Evolutionary conservation across 176 grass and related monocot species (phyloP).

Genomic region (Musa schizocarpa): DNA sequence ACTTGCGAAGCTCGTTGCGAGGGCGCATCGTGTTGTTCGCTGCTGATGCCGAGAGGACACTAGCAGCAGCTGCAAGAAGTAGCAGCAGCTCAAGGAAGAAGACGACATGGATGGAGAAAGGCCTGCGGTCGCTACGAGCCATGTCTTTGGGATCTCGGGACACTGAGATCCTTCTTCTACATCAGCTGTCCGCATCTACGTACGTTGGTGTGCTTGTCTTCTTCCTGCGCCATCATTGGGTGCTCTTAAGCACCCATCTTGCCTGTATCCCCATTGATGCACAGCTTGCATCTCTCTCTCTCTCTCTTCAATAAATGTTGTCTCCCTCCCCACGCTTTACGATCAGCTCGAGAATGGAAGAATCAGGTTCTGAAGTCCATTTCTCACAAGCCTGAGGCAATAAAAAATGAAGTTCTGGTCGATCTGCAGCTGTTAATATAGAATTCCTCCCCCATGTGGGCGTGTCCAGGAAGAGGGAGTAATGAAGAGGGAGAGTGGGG

Average conservation of each 20-base stretch:
- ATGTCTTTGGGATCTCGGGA: background rate
- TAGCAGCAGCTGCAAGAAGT: background rate
- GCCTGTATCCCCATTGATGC: no score
- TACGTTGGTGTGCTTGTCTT: no score
- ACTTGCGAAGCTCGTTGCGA: background rate
- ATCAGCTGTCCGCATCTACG: background rate
- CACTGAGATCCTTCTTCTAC: background rate
- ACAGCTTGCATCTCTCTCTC: background rate
- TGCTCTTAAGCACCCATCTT: no score
- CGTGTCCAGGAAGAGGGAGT: background rate
- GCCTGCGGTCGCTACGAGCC: background rate
- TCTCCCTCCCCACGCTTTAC: background rate
- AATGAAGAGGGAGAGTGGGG: background rate
- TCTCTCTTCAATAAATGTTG: background rate
- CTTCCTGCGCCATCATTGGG: no score
- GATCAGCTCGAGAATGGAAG: background rate
- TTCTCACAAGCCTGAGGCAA: background rate
- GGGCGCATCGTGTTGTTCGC: slow-evolving; percentile 14
- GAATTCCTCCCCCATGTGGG: background rate
- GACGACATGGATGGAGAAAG: background rate
- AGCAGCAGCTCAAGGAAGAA: background rate
- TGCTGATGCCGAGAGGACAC: background rate
- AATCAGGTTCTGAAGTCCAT: background rate
- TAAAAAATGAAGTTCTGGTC: background rate
- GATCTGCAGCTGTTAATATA: background rate